Evolutionary conservation across 768 basidiomycete genomes (phyloP), one percentile per base, ranked within the genome.

Genomic region (Mycena latifolia): DNA sequence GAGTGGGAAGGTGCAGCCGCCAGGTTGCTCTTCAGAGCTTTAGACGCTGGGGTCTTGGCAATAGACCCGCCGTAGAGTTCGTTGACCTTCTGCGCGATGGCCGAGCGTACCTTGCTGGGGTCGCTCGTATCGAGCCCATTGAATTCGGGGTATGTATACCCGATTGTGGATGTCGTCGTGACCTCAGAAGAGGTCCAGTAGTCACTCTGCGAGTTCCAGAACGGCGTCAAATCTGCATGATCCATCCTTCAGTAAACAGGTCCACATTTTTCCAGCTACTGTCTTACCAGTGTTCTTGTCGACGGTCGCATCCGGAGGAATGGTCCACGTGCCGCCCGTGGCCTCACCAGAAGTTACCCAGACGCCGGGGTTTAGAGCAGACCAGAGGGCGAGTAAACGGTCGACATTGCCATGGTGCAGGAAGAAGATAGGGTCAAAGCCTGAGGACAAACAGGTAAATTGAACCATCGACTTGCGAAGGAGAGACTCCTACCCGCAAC

Each of bases 371-470:
- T 87, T 79, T 45, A 87, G 63, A 1, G 83, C 85, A 7, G 78
- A 75, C 86, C 86, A 88, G 20, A 88, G 75, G 9, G 85, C 77
- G 25, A 86, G 75, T 64, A 86, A n/a, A 24, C 86, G 82, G 63
- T 88, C 87, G 27, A 87, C 85, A 50, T 88, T 85, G 63, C 73
- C 66, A 68, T 88, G 86, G 66, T 87, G 87, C 65, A 87, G 70
- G 73, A 79, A 86, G 77, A 88, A 87, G 66, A 86, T 81, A 0
- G 85, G 85, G 69, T 87, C 86, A 63, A 85, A 84, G 0, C 76
- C 85, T 83, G 57, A 18, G 33, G 25, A 41, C 10, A n/a, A n/a
- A n/a, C 24, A 17, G 48, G 39, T 33, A 46, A 43, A 45, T 47
- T 39, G n/a, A n/a, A 24, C 18, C 56, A 24, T n/a, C 29, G 20